Percentiles rank a stretch among this genome's conserved stretches.
Conservation (phyloP, 495 filamentous ascomycete species). For the Penicillium bovifimosum region DNA sequence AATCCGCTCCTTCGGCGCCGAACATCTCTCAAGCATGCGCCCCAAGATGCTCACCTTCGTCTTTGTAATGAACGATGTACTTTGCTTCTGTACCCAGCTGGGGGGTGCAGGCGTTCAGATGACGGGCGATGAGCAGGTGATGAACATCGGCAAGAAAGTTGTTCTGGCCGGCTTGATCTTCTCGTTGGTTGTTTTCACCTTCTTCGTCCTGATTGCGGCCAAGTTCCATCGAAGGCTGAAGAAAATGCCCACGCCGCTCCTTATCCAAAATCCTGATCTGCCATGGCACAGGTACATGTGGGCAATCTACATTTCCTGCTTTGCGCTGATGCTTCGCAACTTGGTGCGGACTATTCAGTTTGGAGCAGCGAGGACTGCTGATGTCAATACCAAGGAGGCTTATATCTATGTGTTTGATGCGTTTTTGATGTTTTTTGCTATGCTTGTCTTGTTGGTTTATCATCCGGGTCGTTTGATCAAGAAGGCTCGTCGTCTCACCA, state of each 20-base stretch:
- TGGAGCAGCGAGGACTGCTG: constrained; percentile 13
- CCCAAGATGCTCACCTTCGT: constrained; percentile 25
- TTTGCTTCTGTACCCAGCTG: constrained; percentile 33
- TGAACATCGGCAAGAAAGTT: constrained; percentile 31
- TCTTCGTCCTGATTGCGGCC: constrained; percentile 24
- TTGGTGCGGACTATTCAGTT: constrained; percentile 42
- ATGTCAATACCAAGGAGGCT: constrained; percentile 27
- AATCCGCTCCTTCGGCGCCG: constrained; percentile 45
- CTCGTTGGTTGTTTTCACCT: constrained; percentile 26
- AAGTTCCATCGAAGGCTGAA: constrained; percentile 21
- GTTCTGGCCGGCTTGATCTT: constrained; percentile 32
- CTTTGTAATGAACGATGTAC: constrained; percentile 36
- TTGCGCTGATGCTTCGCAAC: constrained; percentile 36
- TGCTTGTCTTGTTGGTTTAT: constrained; percentile 22
- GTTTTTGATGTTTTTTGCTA: constrained; percentile 25
- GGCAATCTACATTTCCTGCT: constrained; percentile 34
- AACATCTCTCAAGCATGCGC: constrained; percentile 29
- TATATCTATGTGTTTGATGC: constrained; percentile 41
- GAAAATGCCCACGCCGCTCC: constrained; percentile 6
- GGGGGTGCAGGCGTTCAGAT: constrained; percentile 41
- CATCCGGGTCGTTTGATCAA: constrained; percentile 34
- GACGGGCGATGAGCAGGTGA: constrained; percentile 25
- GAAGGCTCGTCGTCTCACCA: constrained; percentile 12
- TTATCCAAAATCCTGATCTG: constrained; percentile 10
- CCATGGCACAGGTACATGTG: constrained; percentile 32